Evolutionary conservation across 306 rosid genomes (phyloP), one percentile per base, ranked within the genome.

Genomic region (Vicia faba): DNA sequence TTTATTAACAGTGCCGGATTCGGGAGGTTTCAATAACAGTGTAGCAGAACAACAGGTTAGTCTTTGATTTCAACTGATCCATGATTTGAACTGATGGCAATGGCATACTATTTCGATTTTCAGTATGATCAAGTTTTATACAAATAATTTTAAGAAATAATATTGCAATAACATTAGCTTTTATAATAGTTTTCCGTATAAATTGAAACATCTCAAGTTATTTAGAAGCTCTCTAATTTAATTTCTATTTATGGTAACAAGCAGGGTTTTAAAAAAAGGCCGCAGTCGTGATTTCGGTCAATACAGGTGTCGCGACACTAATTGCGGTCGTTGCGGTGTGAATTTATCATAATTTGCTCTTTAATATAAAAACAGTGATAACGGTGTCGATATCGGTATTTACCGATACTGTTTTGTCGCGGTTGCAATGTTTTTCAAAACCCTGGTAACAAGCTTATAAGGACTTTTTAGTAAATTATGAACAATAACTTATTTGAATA

Each of bases 1-100:
- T 69, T 29, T 64, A 31, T 63, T 63, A 31, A 81, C 84, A 90
- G 97, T 71, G 41, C 69, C 86, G 55, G 99, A 95, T 81, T 81
- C 95, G 11, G 96, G 97, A 70, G 71, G 99, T 66, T 95, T 95
- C 72, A 95, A 90, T 83, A 90, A 95, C 89, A 95, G 97, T 72
- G 97, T 95, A 14, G 90, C 96, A n/a, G 99, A 85, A 76, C 92
- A 95, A 70, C 99, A 95, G 99, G 99, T 93, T 82, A 35, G 61
- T 38, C 50, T 63, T 66, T 54, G 4, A 43, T 55, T 70, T 58
- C 5, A 29, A 68, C 18, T 72, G 14, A 33, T 74, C 14, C 38
- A 33, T 7, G 38, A 33, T 20, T 20, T 20, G 23, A 20, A 20
- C 23, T 20, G 1, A 20, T 33, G 38, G 38, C 8, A 33, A 40